Evolutionary conservation across 176 grass and related monocot genomes (phyloP).

Genomic region (Pontederia crassipes): DNA sequence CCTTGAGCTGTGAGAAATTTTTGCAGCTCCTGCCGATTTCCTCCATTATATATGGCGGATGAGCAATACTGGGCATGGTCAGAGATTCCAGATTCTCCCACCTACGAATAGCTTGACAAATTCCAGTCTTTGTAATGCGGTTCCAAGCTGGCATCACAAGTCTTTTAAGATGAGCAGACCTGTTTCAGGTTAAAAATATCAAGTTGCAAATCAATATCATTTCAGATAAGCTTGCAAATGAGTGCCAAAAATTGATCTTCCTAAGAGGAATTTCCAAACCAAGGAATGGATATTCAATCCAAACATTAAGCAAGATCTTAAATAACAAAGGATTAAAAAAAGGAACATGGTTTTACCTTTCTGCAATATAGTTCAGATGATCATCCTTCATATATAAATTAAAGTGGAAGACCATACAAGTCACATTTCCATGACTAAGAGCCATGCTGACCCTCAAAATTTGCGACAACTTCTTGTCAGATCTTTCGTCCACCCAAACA

Average conservation of each 20-base stretch:
- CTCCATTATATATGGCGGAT: conserved; percentile 74
- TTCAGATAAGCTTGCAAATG: neutral
- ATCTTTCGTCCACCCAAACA: conserved; percentile 84
- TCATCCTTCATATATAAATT: conserved; percentile 98
- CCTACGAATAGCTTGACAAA: conserved; percentile 62
- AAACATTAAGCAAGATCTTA: neutral
- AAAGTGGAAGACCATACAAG: conserved; percentile 90
- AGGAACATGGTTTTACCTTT: conserved; percentile 50
- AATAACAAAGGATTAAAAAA: neutral
- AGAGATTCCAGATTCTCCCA: conserved; percentile 77
- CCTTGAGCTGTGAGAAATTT: conserved; percentile 79
- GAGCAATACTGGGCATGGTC: conserved; percentile 72
- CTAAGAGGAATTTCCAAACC: neutral
- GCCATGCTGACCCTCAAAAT: conserved; percentile 73
- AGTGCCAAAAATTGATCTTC: neutral
- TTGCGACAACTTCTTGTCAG: conserved; percentile 65
- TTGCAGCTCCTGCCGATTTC: conserved; percentile 75
- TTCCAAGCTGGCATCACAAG: conserved; percentile 98
- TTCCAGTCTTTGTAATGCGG: conserved; percentile 55
- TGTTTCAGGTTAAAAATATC: conserved; percentile 24
- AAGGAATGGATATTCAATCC: neutral
- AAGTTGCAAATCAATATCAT: conserved; percentile 16
- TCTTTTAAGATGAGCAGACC: conserved; percentile 62
- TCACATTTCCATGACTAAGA: conserved; percentile 55
- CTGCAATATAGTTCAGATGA: conserved; percentile 72